phyloP scores from a whole-genome alignment of 148 eudicot species.

The Amaranthus hypochondriacus region DNA sequence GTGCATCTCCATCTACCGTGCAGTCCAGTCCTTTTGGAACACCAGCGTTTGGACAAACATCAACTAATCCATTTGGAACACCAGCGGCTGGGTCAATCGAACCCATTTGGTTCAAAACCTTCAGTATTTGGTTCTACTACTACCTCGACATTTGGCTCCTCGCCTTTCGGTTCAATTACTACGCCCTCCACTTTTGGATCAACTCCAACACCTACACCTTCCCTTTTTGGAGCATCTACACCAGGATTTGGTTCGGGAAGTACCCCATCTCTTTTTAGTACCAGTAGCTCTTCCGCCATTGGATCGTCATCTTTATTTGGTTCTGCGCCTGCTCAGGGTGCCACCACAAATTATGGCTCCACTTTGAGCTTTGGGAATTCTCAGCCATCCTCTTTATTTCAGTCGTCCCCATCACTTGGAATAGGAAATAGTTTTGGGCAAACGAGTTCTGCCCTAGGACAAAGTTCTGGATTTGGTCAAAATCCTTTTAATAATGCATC shows the following conservation, averaged over 20 bases:
- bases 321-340: constrained; percentile 49
- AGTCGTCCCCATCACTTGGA: constrained; percentile 73
- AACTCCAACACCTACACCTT: constrained; percentile 47
- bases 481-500: constrained; percentile 46
- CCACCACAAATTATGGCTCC: constrained; percentile 52
- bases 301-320: constrained; percentile 59
- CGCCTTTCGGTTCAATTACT: constrained; percentile 52
- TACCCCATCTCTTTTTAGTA: constrained; percentile 61
- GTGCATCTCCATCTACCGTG: constrained; percentile 9
- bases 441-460: constrained; percentile 50
- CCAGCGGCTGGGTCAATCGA: constrained; percentile 24
- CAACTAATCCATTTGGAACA: background rate
- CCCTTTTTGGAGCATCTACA: constrained; percentile 54
- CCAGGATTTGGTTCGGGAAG: constrained; percentile 55
- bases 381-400: constrained; percentile 68
- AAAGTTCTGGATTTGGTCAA: constrained; percentile 49
- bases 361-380: constrained; percentile 60
- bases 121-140: constrained; percentile 59
- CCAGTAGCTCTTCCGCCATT: constrained; percentile 53
- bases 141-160: constrained; percentile 49
- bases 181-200: constrained; percentile 62
- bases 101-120: constrained; percentile 67
- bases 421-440: constrained; percentile 63
- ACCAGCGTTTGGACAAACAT: background rate
- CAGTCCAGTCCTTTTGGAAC: constrained; percentile 6